Base-by-base conservation (phyloP, 2,329 filamentous ascomycete genomes). In the Colletotrichum caudatum region DNA sequence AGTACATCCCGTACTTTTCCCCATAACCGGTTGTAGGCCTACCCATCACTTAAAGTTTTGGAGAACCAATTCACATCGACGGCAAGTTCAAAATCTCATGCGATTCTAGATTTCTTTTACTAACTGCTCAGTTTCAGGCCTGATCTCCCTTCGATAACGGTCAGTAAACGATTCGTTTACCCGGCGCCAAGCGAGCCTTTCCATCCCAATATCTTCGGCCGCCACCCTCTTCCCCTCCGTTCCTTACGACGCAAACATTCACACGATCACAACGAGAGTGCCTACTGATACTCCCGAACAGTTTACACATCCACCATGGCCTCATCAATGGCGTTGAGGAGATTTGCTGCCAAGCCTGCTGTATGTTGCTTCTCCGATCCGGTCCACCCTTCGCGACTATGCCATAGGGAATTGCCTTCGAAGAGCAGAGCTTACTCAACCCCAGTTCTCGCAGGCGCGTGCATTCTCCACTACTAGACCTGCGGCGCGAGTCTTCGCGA, bases 381-480 rank as follows among this genome's bases (percentile, higher is more conserved):
- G 51, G 35, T 65, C 71, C 72, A 66, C 62, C 65, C 41, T 48
- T 66, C 35, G 46, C 53, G 39, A 26, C 20, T 41, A 23, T 11
- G 23, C 3, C n/a, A 39, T 7, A 29, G 8, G 39, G 18, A 51
- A 16, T 29, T 11, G 35, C n/a, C n/a, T 33, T 29, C 7, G 35
- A 51, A 51, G 35, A 58, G 12, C 23, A 35, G n/a, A 37, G 29
- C 69, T 71, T 58, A 71, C 51, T 23, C 41, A 14, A 23, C 58
- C 72, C 71, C 73, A 94, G 91, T 88, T 93, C 80, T 88, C 90
- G 75, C 88, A 93, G 79, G 86, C 88, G 79, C 90, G 95, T 84
- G 87, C 91, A 73, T 98, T 99, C 85, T 97, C 95, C 74, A 94
- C 93, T 74, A 95, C 95, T 74, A 90, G 92, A 79, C 90, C 93